phyloP scores from a whole-genome alignment of 2,329 filamentous ascomycete species.

The Venturiaceae sp. region DNA sequence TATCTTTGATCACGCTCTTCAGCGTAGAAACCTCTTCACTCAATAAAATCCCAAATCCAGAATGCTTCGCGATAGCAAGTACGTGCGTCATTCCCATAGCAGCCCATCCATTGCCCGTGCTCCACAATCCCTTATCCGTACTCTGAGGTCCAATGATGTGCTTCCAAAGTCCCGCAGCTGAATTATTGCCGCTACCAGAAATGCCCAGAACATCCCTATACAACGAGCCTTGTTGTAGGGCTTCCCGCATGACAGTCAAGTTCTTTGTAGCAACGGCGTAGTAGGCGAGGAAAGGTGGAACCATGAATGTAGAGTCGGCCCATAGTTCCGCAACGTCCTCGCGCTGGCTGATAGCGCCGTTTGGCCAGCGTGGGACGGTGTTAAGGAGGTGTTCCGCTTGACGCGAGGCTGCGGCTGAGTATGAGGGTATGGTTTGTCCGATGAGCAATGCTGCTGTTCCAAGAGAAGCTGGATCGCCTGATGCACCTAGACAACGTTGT shows the following conservation, averaged over 20 bases:
- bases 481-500: slow-evolving; percentile 16
- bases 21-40: slow-evolving; percentile 14
- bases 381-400: slow-evolving; percentile 31
- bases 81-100: slow-evolving; percentile 38
- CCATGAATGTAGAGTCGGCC: slow-evolving; percentile 40
- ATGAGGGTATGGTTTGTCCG: slow-evolving; percentile 23
- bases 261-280: slow-evolving; percentile 31
- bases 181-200: background rate
- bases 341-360: slow-evolving; percentile 40
- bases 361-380: slow-evolving; percentile 29
- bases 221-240: slow-evolving; percentile 29
- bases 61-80: slow-evolving; percentile 27
- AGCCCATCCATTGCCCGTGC: slow-evolving; percentile 40
- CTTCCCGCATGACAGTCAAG: slow-evolving; percentile 22
- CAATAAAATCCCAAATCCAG: slow-evolving; percentile 12
- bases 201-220: slow-evolving; percentile 29
- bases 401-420: slow-evolving; percentile 26
- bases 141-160: slow-evolving; percentile 32
- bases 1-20: slow-evolving; percentile 19
- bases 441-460: slow-evolving; percentile 36
- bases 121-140: slow-evolving; percentile 33
- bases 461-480: slow-evolving; percentile 35
- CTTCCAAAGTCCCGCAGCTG: slow-evolving; percentile 25
- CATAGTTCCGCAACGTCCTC: slow-evolving; percentile 33
- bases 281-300: slow-evolving; percentile 40